Base-by-base conservation (phyloP, 768 basidiomycete genomes). In the Erythrobasidium yunnanense region DNA sequence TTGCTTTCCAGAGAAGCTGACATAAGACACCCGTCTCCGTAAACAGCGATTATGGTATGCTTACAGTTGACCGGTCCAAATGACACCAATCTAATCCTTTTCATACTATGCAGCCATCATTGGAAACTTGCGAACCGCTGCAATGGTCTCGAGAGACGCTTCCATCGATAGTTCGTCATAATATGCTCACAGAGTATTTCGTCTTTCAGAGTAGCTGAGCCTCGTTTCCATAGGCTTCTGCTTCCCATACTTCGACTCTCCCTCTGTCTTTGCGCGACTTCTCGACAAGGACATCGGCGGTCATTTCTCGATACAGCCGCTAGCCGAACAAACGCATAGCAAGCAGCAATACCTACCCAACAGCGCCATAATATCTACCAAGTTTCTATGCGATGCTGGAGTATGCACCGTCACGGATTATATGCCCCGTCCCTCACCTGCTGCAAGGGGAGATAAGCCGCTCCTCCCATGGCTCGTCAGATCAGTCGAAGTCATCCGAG, bases 381-480 rank as follows among this genome's bases (percentile, higher is more conserved):
- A 74, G 63, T 70, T 71, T 45, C 46, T 74, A 1, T 35, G 33
- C 1, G 70, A 72, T 4, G 63, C 70, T 30, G 47, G 55, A 1
- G 42, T 63, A 33, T 23, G 22, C 34, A 50, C 27, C 3, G 30
- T 30, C 15, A 3, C 70, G 84, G 89, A 92, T 73, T 92, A 84
- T 74, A 81, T 92, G 17, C 89, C 89, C 15, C 86, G 88, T 18
- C 85, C 78, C 25, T 70, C 73, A 45, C 74, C 78, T 4, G 74
- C 78, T 1, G 63, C 55, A 32, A 69, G 22, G 33, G 71, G 74
- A 4, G 78, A 79, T 34, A 83, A 83, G 29, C 86, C 87, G 0
- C 79, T 90, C 4, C 81, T 90, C 1, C 85, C 84, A 23, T 92
- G 90, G 90, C 80, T 92, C 49, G 80, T 89, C 65, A 84, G 90